Conservation (phyloP, 2,329 filamentous ascomycete species). For the Dendrostoma leiphaemia region DNA sequence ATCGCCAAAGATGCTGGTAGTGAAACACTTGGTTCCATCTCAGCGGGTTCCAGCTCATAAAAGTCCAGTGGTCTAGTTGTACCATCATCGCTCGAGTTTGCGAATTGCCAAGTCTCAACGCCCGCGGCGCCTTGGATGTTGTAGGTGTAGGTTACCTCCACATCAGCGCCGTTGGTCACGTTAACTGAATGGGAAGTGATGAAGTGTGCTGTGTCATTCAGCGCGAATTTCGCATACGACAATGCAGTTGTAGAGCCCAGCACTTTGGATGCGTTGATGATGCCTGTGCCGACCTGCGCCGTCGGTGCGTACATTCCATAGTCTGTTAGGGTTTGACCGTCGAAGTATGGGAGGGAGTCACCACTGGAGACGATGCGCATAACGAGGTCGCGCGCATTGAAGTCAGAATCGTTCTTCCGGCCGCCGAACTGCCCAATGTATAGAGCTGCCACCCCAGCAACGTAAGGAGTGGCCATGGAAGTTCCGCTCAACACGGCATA, state of each 20-base stretch:
- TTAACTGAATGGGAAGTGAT: constrained; percentile 14
- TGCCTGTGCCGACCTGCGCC: constrained; percentile 44
- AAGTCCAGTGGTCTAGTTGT: constrained; percentile 1
- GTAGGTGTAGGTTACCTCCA: constrained; percentile 11
- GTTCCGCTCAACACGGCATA: constrained; percentile 45
- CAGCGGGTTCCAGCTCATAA: constrained; percentile 4
- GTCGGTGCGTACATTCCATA: constrained; percentile 32
- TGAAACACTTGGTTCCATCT: constrained; percentile 3
- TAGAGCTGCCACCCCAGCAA: constrained; percentile 36
- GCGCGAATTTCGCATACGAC: constrained; percentile 41
- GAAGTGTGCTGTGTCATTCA: constrained; percentile 49
- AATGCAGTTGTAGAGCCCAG: constrained; percentile 38
- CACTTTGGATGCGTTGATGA: constrained; percentile 45
- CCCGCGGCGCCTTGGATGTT: constrained; percentile 10
- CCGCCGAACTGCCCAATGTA: constrained; percentile 22
- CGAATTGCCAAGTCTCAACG: constrained; percentile 8
- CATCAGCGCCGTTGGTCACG: constrained; percentile 11
- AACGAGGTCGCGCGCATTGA: constrained; percentile 6
- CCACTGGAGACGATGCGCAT: constrained; percentile 9
- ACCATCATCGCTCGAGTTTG: not conserved
- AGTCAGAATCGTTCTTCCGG: constrained; percentile 6
- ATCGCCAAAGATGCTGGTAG: constrained; percentile 3
- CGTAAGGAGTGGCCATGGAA: constrained; percentile 44
- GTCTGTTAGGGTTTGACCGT: constrained; percentile 4
- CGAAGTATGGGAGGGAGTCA: constrained; percentile 4